phyloP scores from a whole-genome alignment of 2,329 filamentous ascomycete genomes.

The Colletotrichum scovillei region DNA sequence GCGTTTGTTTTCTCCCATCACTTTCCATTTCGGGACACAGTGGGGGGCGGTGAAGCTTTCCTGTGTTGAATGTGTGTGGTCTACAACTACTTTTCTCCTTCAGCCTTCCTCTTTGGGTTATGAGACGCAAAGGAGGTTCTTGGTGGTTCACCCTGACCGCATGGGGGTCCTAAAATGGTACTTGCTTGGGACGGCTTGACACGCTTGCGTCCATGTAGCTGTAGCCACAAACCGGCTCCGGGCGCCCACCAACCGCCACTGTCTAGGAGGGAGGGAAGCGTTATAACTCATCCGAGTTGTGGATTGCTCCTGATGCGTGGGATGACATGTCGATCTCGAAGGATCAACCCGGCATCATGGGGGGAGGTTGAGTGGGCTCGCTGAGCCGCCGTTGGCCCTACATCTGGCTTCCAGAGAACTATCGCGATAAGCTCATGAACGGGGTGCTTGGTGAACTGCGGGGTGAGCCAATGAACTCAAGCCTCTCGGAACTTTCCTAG shows the following conservation, averaged over 20 bases:
- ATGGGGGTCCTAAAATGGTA: constrained; percentile 23
- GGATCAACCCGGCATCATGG: background rate
- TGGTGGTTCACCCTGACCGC: constrained; percentile 11
- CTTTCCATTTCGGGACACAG: constrained; percentile 9
- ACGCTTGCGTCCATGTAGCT: background rate
- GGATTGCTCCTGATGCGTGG: background rate
- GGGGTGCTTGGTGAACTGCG: background rate
- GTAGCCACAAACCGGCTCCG: constrained; percentile 17
- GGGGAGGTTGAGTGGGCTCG: background rate
- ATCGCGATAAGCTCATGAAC: constrained; percentile 17
- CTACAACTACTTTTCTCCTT: constrained; percentile 27
- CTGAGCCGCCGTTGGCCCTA: background rate
- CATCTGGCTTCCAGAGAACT: background rate
- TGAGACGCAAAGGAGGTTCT: constrained; percentile 23
- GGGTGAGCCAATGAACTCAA: constrained; percentile 11
- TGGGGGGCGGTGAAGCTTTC: constrained; percentile 9
- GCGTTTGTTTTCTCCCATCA: constrained; percentile 11
- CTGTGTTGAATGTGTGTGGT: constrained; percentile 13
- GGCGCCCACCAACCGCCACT: background rate
- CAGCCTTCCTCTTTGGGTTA: constrained; percentile 17
- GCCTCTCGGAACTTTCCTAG: background rate
- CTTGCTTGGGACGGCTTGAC: constrained; percentile 6
- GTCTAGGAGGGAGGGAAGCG: background rate
- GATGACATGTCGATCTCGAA: constrained; percentile 22
- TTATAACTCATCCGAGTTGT: constrained; percentile 11